Conservation (phyloP, 2,329 filamentous ascomycete species). For the Beauveria asiatica region DNA sequence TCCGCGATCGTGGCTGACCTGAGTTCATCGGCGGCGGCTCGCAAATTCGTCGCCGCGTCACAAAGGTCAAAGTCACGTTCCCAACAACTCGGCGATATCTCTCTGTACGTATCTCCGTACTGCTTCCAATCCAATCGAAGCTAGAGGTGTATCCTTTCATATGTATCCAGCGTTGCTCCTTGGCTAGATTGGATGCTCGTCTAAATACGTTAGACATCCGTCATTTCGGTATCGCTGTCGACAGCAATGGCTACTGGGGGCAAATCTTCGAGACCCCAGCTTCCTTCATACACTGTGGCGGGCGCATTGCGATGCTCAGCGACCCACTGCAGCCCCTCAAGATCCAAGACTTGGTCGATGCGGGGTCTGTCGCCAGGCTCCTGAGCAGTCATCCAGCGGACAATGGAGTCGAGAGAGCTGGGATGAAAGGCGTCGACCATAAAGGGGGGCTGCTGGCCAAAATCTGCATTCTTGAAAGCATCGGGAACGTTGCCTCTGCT, state of each 20-base stretch:
- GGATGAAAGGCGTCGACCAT: slow-evolving; percentile 71
- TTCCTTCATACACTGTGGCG: slow-evolving; percentile 93
- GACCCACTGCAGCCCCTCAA: slow-evolving; percentile 74
- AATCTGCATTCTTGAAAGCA: slow-evolving; percentile 39
- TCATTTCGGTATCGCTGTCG: slow-evolving; percentile 51
- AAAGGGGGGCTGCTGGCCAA: slow-evolving; percentile 65
- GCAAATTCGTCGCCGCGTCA: neutral
- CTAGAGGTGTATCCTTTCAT: neutral
- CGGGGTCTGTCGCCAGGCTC: slow-evolving; percentile 65
- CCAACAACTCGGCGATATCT: neutral
- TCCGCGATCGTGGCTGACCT: neutral
- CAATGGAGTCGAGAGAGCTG: slow-evolving; percentile 73
- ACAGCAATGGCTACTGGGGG: slow-evolving; percentile 28
- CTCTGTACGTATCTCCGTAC: slow-evolving; percentile 6
- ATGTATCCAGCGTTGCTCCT: slow-evolving; percentile 7
- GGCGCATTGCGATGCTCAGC: slow-evolving; percentile 67
- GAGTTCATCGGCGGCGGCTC: neutral
- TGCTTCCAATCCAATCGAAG: slow-evolving; percentile 7
- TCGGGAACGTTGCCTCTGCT: slow-evolving; percentile 33
- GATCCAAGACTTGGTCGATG: slow-evolving; percentile 62
- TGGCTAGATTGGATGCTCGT: slow-evolving; percentile 9
- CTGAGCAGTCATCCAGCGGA: slow-evolving; percentile 80
- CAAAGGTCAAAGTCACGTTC: neutral
- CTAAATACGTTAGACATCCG: slow-evolving; percentile 36
- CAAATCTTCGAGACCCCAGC: slow-evolving; percentile 73